phyloP scores from a whole-genome alignment of 2,329 filamentous ascomycete species.

The Teratosphaeria epicoccoides region DNA sequence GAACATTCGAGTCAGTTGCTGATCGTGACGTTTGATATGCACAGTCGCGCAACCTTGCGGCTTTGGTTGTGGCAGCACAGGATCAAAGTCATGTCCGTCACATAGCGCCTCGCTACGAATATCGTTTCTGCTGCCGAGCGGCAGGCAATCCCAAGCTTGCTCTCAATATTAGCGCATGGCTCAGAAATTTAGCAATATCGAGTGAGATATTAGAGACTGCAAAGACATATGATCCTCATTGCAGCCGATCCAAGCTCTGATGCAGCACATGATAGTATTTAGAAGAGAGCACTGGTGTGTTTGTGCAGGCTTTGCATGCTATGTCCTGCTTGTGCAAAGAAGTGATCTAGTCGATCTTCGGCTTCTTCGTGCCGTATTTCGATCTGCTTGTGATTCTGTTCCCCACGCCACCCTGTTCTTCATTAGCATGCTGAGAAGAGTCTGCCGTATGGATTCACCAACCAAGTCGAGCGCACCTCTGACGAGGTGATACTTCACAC shows the following conservation, averaged over 20 bases:
- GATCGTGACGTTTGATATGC: too few species aligned
- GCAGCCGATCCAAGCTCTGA: background rate
- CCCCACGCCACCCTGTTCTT: slow-evolving; percentile 69
- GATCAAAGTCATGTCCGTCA: too few species aligned
- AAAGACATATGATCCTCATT: background rate
- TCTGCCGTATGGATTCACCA: slow-evolving; percentile 32
- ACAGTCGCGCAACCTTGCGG: too few species aligned
- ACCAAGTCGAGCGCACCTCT: slow-evolving; percentile 89
- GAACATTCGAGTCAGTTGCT: background rate
- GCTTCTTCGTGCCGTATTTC: slow-evolving; percentile 98
- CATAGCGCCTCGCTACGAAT: too few species aligned
- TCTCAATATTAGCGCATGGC: too few species aligned
- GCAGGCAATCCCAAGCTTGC: too few species aligned
- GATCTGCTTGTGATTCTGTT: slow-evolving; percentile 75
- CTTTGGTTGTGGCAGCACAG: too few species aligned
- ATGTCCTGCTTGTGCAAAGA: background rate
- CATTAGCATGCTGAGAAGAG: background rate
- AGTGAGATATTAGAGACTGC: too few species aligned
- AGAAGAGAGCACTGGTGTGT: too few species aligned
- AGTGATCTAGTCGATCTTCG: slow-evolving; percentile 57
- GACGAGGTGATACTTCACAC: slow-evolving; percentile 92
- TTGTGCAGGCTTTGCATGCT: too few species aligned
- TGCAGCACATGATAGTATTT: background rate
- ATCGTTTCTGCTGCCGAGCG: too few species aligned
- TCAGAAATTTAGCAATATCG: too few species aligned